Evolutionary conservation across 768 basidiomycete species (phyloP).

Genomic region (Tricholoma matsutake): DNA sequence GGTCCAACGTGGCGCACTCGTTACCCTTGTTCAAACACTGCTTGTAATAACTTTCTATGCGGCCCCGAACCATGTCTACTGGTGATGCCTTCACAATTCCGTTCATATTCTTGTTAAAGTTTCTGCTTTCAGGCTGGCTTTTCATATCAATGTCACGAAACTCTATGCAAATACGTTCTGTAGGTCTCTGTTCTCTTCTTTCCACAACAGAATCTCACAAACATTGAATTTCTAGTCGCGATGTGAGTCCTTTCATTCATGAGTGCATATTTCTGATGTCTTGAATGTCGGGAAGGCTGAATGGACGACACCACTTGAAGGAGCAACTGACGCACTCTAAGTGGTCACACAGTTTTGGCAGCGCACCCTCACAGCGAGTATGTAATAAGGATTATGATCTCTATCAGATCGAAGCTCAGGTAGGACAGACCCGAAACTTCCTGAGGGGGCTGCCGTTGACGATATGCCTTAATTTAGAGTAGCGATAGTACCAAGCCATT

Average conservation of each 20-base stretch:
- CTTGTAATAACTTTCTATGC: conserved; percentile 42
- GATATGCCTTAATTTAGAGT: neutral
- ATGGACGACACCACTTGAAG: conserved; percentile 18
- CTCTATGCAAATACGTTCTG: conserved; percentile 50
- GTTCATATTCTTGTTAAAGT: neutral
- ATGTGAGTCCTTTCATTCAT: conserved; percentile 22
- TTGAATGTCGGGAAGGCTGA: conserved; percentile 14
- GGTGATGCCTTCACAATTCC: conserved; percentile 23
- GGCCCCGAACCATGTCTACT: conserved; percentile 32
- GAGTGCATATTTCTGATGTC: neutral
- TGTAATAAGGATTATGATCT: conserved; percentile 13
- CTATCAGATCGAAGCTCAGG: conserved; percentile 8
- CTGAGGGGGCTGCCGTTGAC: neutral
- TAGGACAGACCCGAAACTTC: neutral
- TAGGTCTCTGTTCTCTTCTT: conserved; percentile 29
- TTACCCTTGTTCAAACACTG: conserved; percentile 40
- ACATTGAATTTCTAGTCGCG: conserved; percentile 22
- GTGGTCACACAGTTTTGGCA: conserved; percentile 4
- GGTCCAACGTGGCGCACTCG: conserved; percentile 41
- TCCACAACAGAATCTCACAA: neutral
- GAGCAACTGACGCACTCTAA: conserved; percentile 9
- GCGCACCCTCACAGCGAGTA: conserved; percentile 2
- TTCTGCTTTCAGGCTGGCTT: conserved; percentile 34
- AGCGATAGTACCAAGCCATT: neutral
- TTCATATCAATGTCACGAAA: conserved; percentile 47